Evolutionary conservation across 305 asterid genomes (phyloP), one percentile per base, ranked within the genome.

Genomic region (Fraxinus platypoda): DNA sequence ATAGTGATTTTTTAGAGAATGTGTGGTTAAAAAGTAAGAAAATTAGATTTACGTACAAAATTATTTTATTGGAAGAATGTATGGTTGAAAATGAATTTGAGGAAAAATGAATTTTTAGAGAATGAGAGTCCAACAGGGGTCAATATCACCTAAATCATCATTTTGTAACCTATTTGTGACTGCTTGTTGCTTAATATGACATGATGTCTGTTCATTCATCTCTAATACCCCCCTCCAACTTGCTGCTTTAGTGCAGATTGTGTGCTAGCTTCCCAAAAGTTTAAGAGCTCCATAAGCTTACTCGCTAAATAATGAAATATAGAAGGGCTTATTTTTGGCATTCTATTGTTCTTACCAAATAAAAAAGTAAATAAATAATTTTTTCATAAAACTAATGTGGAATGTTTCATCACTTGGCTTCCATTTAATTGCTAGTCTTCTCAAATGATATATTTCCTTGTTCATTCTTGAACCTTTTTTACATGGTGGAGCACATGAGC

Each of bases 161-260:
- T 30, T 26, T 30, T 70, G 34, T 28, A 68, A 9, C 30, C 74
- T 66, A 62, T 62, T 8, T 23, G 35, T 26, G 35, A 12, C 19
- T 28, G 75, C 38, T 68, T 70, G 41, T 30, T 30, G 38, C 75
- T 26, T 70, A 30, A 64, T 70, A 70, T 68, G 74, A 68, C 38
- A 28, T 68, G 21, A 28, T 12, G 21, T 68, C 37, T 68, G n/a
- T 28, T 68, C 38, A 28, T 30, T 70, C 34, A 70, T 70, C 75
- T 70, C 41, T 19, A 70, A 68, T 28, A 68, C n/a, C 75, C 35
- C 19, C 37, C 19, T 5, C 75, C 21, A 70, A 28, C 38, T 70
- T 70, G 75, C 38, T 70, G 37, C 75, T 30, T 70, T 70, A 64
- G 75, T 28, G 37, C 75, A 26, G 75, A 68, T 70, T 70, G 9